These are phyloP conservation scores for Chalaropsis ovoidea DNA, from an alignment of 2,329 filamentous ascomycete species.

Conservation along the genomic window DNA sequence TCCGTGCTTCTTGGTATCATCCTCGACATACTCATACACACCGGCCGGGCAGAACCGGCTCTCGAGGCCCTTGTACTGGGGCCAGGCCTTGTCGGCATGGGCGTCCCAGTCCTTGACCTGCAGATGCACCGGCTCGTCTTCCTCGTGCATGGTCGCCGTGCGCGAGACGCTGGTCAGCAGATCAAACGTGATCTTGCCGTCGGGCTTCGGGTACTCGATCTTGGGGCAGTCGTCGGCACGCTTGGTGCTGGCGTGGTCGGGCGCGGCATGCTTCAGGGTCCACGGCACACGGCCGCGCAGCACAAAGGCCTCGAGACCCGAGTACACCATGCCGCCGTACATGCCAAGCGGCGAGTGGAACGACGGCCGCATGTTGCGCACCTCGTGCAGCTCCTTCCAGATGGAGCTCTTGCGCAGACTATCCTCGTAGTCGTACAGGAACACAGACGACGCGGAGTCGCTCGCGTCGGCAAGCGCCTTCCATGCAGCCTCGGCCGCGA, in stretches of 20 bases:
- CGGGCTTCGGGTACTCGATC: slow-evolving; percentile 95
- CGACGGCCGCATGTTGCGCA: slow-evolving; percentile 93
- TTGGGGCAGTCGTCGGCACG: slow-evolving; percentile 67
- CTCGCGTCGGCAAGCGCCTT: slow-evolving; percentile 51
- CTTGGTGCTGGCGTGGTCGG: slow-evolving; percentile 71
- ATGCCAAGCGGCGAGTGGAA: slow-evolving; percentile 83
- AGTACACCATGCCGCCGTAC: slow-evolving; percentile 85
- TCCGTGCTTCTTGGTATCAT: slow-evolving; percentile 72
- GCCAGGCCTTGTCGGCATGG: slow-evolving; percentile 74
- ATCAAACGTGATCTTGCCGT: slow-evolving; percentile 90
- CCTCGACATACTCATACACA: slow-evolving; percentile 96
- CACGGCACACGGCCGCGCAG: slow-evolving; percentile 79
- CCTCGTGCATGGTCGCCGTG: slow-evolving; percentile 96
- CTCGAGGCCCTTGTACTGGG: slow-evolving; percentile 82
- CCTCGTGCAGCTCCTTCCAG: slow-evolving; percentile 88
- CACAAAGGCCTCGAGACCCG: slow-evolving; percentile 80
- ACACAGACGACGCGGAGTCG: slow-evolving; percentile 58
- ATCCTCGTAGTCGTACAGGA: slow-evolving; percentile 91
- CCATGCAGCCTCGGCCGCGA: slow-evolving; percentile 86
- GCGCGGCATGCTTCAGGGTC: slow-evolving; percentile 76
- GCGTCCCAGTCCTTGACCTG: slow-evolving; percentile 93
- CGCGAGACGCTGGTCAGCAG: slow-evolving; percentile 90
- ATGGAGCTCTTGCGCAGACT: slow-evolving; percentile 74
- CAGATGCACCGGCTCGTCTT: slow-evolving; percentile 93
- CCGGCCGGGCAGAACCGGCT: slow-evolving; percentile 95